Percentiles rank a stretch among this genome's conserved stretches.
Evolutionary conservation across 345 rosid species (phyloP).

Genomic region (Isatis tinctoria): DNA sequence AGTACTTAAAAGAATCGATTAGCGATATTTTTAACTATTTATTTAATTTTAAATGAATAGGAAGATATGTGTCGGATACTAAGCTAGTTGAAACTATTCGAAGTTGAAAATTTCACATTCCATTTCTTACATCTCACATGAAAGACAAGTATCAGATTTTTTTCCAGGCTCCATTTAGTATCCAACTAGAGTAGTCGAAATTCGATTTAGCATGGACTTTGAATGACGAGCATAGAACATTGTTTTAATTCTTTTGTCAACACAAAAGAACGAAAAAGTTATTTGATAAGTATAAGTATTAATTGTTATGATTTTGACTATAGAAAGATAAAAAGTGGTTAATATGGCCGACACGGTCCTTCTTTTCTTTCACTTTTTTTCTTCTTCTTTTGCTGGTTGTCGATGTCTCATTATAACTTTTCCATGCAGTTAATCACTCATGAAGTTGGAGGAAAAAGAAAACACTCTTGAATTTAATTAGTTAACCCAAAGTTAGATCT

Average conservation of each 20-base stretch:
- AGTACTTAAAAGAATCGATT: no score
- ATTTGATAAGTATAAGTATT: not conserved
- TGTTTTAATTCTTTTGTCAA: not conserved
- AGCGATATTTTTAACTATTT: no score
- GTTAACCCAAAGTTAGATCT: not conserved
- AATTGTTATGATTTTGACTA: constrained; percentile 11
- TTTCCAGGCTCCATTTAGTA: not conserved
- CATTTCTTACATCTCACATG: not conserved
- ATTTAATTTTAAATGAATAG: no score
- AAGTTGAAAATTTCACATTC: not conserved
- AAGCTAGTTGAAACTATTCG: not conserved
- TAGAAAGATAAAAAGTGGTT: constrained; percentile 5
- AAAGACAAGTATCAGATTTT: not conserved
- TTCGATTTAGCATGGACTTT: constrained; percentile 4
- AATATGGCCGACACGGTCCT: constrained; percentile 27
- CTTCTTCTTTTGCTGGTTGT: not conserved
- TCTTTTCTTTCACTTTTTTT: not conserved
- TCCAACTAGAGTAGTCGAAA: not conserved
- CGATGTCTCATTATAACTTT: not conserved
- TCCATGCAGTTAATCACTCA: not conserved
- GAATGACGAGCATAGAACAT: constrained; percentile 8
- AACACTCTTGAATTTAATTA: not conserved
- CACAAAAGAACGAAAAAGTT: no score
- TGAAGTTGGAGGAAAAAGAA: not conserved
- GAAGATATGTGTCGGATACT: not conserved